Conservation (phyloP, 176 grass and related monocot genomes). For the Triticum urartu region DNA sequence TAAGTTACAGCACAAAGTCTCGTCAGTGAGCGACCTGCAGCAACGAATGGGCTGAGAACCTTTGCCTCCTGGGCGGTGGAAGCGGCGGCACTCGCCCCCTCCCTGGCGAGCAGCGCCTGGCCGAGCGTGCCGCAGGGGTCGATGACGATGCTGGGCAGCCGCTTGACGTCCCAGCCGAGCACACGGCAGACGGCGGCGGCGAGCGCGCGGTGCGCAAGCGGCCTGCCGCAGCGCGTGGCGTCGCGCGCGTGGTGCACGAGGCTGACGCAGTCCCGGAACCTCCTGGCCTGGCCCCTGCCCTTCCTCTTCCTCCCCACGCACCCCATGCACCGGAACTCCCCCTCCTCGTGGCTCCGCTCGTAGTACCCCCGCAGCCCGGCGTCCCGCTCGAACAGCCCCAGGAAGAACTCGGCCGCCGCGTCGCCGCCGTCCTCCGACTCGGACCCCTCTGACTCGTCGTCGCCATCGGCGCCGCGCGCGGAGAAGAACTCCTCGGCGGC, state of each 20-base stretch:
- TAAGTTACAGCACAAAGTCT: not conserved
- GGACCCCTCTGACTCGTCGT: not conserved
- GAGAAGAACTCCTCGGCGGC: constrained; percentile 52
- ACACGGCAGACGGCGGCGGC: constrained; percentile 48
- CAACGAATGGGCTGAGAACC: not conserved
- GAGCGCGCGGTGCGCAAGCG: constrained; percentile 56
- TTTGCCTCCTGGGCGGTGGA: not conserved
- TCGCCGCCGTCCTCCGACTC: constrained; percentile 37
- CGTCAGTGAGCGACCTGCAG: not conserved
- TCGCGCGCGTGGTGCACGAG: constrained; percentile 61
- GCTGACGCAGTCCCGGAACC: constrained; percentile 34
- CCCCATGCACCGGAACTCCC: constrained; percentile 65
- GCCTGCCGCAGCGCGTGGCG: constrained; percentile 24
- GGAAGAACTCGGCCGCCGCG: constrained; percentile 32
- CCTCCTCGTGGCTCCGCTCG: constrained; percentile 41
- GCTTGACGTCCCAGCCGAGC: constrained; percentile 54
- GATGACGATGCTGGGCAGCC: constrained; percentile 54
- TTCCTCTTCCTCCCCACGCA: constrained; percentile 43
- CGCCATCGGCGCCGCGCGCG: not conserved
- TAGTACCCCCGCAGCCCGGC: constrained; percentile 54
- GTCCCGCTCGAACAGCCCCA: constrained; percentile 39
- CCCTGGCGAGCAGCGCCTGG: constrained; percentile 5
- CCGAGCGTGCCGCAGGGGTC: constrained; percentile 33
- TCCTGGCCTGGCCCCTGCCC: constrained; percentile 24
- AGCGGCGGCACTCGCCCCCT: not conserved